Percentiles rank a stretch among this genome's conserved stretches.
phyloP scores from a whole-genome alignment of 2,329 filamentous ascomycete species.

The Sarocladium kiliense region DNA sequence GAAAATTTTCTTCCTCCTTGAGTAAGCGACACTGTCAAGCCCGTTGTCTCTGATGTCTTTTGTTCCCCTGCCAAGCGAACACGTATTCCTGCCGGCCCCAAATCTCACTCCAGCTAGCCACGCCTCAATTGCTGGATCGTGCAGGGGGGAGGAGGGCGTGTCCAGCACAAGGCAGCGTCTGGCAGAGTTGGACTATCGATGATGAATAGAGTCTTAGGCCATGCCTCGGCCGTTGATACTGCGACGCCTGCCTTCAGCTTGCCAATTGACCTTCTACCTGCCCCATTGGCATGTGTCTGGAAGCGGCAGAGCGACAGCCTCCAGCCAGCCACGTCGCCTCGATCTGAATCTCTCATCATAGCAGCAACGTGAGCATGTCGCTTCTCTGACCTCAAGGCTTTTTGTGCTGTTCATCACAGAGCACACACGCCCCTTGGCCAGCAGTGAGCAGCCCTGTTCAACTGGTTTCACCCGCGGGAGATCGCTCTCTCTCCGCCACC shows the following conservation, averaged over 20 bases:
- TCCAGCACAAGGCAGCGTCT: neutral
- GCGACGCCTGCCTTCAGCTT: neutral
- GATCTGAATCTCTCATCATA: neutral
- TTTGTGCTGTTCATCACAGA: neutral
- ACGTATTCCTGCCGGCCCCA: neutral
- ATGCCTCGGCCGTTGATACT: neutral
- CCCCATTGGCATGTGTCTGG: neutral
- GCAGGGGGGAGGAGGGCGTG: neutral
- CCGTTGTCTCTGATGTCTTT: neutral
- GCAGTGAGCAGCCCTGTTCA: neutral
- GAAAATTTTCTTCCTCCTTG: neutral
- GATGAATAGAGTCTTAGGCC: neutral
- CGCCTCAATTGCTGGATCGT: neutral
- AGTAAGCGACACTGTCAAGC: neutral
- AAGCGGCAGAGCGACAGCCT: neutral
- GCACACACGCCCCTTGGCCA: neutral
- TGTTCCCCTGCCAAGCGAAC: neutral
- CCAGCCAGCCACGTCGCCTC: constrained; percentile 3
- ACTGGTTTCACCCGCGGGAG: constrained; percentile 4
- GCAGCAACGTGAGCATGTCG: neutral
- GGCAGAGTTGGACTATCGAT: neutral
- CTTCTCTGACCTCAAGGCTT: neutral
- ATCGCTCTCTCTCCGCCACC: neutral
- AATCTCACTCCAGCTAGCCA: neutral
- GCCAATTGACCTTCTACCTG: neutral